These are phyloP conservation scores for Hyaloraphidium curvatum DNA, from an alignment of 192 early-diverging fungal genomes.

Conservation along the genomic window DNA sequence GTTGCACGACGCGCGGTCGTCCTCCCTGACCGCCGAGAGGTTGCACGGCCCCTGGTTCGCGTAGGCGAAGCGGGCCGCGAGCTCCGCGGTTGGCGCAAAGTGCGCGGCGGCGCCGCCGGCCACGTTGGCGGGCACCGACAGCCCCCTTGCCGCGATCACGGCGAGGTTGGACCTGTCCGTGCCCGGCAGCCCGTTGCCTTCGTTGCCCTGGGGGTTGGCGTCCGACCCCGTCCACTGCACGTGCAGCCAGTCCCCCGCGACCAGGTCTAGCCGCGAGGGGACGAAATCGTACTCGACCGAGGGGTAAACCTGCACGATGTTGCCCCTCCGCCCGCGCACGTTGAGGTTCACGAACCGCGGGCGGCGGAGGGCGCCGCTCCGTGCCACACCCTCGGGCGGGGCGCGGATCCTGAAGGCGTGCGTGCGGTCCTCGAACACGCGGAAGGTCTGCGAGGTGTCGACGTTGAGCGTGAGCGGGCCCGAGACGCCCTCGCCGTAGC, in stretches of 20 bases:
- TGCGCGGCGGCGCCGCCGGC: background rate
- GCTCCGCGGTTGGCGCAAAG: background rate
- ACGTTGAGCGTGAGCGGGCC: constrained; percentile 16
- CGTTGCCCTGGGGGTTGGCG: constrained; percentile 14
- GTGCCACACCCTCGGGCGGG: constrained; percentile 5
- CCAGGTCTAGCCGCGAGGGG: constrained; percentile 7
- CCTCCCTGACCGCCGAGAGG: constrained; percentile 5
- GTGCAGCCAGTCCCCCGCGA: constrained; percentile 15
- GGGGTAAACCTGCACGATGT: constrained; percentile 18
- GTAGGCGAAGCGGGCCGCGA: constrained; percentile 9
- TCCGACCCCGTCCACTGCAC: constrained; percentile 22
- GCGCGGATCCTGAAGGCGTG: constrained; percentile 17
- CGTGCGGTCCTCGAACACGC: constrained; percentile 18
- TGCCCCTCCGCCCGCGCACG: constrained; percentile 17
- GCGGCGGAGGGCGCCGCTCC: background rate
- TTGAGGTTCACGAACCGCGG: constrained; percentile 17
- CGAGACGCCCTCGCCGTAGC: constrained; percentile 13
- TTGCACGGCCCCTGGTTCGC: constrained; percentile 15
- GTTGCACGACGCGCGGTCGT: constrained; percentile 8
- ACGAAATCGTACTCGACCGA: constrained; percentile 23
- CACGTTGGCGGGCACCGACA: constrained; percentile 14
- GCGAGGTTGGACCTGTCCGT: constrained; percentile 20
- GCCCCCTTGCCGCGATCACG: constrained; percentile 2
- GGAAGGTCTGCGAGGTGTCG: constrained; percentile 20
- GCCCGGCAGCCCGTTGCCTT: constrained; percentile 14